Percentiles rank a stretch among this genome's conserved stretches.
phyloP scores from a whole-genome alignment of 495 filamentous ascomycete species.

The Daldinia concentrica region DNA sequence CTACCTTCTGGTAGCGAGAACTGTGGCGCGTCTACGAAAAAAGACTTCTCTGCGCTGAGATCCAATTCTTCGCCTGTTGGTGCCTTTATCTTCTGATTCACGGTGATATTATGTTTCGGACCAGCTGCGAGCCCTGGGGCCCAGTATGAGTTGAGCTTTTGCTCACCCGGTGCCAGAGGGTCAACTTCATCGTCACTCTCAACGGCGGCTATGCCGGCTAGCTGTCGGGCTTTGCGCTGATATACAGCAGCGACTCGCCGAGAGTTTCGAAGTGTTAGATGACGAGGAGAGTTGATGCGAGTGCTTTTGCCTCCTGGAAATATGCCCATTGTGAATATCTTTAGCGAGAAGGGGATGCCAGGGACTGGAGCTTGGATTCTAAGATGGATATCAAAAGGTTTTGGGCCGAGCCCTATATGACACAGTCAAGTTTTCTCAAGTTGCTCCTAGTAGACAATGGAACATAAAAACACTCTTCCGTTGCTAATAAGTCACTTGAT shows the following conservation, averaged over 20 bases:
- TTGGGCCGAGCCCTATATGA: background rate
- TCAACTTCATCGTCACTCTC: background rate
- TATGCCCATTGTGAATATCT: conserved; percentile 24
- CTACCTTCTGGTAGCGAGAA: conserved; percentile 24
- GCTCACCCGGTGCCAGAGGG: background rate
- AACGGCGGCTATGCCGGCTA: background rate
- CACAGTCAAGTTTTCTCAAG: background rate
- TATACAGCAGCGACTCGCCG: conserved; percentile 13
- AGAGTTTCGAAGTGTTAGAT: conserved; percentile 44
- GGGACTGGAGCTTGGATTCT: background rate
- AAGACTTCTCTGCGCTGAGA: conserved; percentile 16
- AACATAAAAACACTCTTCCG: background rate
- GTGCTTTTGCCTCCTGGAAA: conserved; percentile 32
- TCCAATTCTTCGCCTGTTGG: background rate
- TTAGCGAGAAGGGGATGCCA: background rate
- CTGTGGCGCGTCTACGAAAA: conserved; percentile 28
- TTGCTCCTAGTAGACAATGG: background rate
- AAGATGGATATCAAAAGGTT: background rate
- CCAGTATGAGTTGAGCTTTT: background rate
- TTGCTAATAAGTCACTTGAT: background rate
- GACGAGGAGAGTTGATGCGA: conserved; percentile 38
- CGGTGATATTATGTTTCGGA: background rate
- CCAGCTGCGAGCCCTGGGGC: background rate
- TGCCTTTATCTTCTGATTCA: background rate
- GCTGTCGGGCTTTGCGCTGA: background rate